These are phyloP conservation scores for Yamadazyma siamensis DNA, from an alignment of 1,139 yeast genomes.

Conservation along the genomic window DNA sequence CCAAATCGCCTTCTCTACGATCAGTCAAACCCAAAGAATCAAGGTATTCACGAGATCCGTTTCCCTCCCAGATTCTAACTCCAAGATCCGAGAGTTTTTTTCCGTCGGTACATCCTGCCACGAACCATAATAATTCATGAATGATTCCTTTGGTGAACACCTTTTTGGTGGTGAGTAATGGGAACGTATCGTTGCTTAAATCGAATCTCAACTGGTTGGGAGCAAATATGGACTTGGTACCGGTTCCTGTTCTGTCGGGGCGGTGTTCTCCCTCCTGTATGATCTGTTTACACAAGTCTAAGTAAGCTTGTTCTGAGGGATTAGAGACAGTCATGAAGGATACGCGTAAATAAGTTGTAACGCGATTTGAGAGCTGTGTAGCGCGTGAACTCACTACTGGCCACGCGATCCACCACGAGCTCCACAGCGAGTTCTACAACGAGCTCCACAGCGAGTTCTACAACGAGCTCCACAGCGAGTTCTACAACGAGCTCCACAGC, in stretches of 20 bases:
- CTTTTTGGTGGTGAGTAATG: conserved; percentile 86
- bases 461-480: too few relatives aligned
- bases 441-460: too few relatives aligned
- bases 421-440: too few relatives aligned
- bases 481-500: too few relatives aligned
- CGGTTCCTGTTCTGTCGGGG: conserved; percentile 97
- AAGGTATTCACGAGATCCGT: conserved; percentile 90
- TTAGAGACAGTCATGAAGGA: conserved; percentile 31
- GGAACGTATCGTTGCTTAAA: conserved; percentile 68
- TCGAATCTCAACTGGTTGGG: conserved; percentile 93
- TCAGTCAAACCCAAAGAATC: conserved; percentile 77
- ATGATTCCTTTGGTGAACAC: conserved; percentile 89
- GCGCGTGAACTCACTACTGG: background rate
- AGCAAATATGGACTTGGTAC: conserved; percentile 84
- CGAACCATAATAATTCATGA: conserved; percentile 89
- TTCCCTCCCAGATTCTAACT: conserved; percentile 97
- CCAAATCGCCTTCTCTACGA: conserved; percentile 90
- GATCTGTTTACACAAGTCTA: conserved; percentile 75
- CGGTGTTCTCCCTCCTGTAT: conserved; percentile 83
- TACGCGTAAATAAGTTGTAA: background rate
- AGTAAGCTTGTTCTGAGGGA: conserved; percentile 76
- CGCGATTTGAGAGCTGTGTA: conserved; percentile 1
- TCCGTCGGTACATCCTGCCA: conserved; percentile 87
- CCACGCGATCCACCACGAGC: background rate
- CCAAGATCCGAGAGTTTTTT: conserved; percentile 74